Percentiles rank a stretch among this genome's conserved stretches.
phyloP scores from a whole-genome alignment of 768 basidiomycete genomes.

The Gymnopilus junonius region DNA sequence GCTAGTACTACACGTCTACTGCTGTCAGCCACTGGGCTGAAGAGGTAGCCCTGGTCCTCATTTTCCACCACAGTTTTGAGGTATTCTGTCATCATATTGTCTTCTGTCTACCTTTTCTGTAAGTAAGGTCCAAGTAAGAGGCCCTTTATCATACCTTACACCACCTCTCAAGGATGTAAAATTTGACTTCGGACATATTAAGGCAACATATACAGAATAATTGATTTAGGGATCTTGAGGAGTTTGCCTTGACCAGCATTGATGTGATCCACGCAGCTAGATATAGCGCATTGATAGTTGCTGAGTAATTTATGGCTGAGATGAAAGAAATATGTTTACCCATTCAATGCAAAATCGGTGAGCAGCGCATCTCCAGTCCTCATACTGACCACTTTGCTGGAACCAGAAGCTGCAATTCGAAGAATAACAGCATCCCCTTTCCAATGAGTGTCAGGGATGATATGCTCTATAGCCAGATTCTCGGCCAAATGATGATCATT shows the following conservation, averaged over 20 bases:
- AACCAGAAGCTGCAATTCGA: background rate
- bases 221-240: background rate
- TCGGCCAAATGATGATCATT: background rate
- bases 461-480: background rate
- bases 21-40: too few species aligned
- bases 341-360: background rate
- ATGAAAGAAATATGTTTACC: background rate
- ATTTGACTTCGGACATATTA: too few species aligned
- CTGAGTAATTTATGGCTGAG: background rate
- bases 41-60: too few species aligned
- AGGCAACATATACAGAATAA: background rate
- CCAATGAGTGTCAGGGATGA: background rate
- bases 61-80: too few species aligned
- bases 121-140: too few species aligned
- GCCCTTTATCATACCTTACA: too few species aligned
- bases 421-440: background rate
- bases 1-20: too few species aligned
- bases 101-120: too few species aligned
- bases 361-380: background rate
- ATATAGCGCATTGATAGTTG: background rate
- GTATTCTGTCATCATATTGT: too few species aligned
- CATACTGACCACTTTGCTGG: background rate
- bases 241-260: background rate
- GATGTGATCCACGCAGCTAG: background rate
- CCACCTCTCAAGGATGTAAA: too few species aligned